Evolutionary conservation across 345 rosid species (phyloP).

Genomic region (Salix arbutifolia): DNA sequence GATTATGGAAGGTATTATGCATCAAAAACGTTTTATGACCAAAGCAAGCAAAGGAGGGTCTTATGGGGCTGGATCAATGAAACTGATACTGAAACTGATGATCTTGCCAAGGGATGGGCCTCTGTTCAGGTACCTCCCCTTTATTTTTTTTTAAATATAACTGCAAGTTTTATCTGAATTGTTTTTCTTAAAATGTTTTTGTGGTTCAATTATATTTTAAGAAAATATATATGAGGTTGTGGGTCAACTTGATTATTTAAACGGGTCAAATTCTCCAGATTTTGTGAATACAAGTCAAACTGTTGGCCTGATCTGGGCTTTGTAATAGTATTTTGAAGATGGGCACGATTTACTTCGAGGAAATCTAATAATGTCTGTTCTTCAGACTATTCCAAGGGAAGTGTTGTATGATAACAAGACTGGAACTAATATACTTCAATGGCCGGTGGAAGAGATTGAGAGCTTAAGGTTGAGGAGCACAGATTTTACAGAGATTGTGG

Average conservation of each 20-base stretch:
- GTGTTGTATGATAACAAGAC: slow-evolving; percentile 65
- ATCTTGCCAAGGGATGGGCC: slow-evolving; percentile 88
- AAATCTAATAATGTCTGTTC: neutral
- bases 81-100: slow-evolving; percentile 66
- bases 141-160: neutral
- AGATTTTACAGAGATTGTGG: slow-evolving; percentile 35
- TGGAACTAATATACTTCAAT: slow-evolving; percentile 56
- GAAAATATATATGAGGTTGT: too few species aligned
- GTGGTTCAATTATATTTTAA: too few species aligned
- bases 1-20: slow-evolving; percentile 91
- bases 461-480: slow-evolving; percentile 60
- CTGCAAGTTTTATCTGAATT: neutral
- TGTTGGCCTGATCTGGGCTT: too few species aligned
- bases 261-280: neutral
- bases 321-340: too few species aligned
- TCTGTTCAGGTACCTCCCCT: slow-evolving; percentile 71
- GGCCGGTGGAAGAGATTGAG: slow-evolving; percentile 88
- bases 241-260: too few species aligned
- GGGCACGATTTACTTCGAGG: too few species aligned
- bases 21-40: slow-evolving; percentile 84
- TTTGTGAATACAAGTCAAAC: neutral
- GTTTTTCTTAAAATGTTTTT: too few species aligned
- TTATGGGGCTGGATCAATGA: slow-evolving; percentile 97
- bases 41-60: slow-evolving; percentile 55
- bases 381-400: slow-evolving; percentile 68